Evolutionary conservation across 352 stramenopile species (phyloP).

Genomic region (Lagenidium giganteum): DNA sequence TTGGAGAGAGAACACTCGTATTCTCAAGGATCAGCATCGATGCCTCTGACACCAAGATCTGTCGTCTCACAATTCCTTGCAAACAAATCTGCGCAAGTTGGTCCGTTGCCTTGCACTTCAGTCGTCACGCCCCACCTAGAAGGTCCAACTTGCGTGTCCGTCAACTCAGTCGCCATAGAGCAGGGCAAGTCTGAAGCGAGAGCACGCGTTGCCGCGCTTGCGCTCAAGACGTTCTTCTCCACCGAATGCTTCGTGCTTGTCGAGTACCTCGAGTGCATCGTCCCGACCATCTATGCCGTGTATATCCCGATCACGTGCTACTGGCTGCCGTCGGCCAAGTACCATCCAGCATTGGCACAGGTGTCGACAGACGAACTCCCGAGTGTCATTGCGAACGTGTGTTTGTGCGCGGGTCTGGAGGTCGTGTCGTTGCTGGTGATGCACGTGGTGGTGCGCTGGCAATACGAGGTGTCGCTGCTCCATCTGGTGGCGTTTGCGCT

Average conservation of each 20-base stretch:
- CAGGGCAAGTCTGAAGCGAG: no score
- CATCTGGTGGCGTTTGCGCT: conserved; percentile 34
- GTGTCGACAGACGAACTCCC: background rate
- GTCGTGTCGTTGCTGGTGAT: conserved; percentile 4
- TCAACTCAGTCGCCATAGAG: no score
- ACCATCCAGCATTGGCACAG: background rate
- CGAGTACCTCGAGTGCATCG: conserved; percentile 10
- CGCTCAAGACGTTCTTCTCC: no score
- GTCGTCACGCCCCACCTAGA: no score
- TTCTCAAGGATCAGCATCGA: no score
- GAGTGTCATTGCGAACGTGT: background rate
- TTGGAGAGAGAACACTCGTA: no score
- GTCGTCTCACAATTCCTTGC: no score
- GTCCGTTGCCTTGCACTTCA: no score
- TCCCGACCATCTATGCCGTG: conserved; percentile 8
- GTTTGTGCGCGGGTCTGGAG: conserved; percentile 5
- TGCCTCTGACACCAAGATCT: no score
- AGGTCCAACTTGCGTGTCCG: no score
- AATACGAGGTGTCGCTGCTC: conserved; percentile 8
- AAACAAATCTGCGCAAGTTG: no score
- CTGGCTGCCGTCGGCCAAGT: conserved; percentile 5
- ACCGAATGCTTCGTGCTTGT: conserved; percentile 9
- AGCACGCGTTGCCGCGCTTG: no score
- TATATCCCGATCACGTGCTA: conserved; percentile 2
- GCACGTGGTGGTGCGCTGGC: background rate